A percentile compares a stretch with the other conserved stretches of the same genome.
These are phyloP conservation scores for Apiospora hydei DNA, from an alignment of 2,329 filamentous ascomycete genomes.

Conservation along the genomic window DNA sequence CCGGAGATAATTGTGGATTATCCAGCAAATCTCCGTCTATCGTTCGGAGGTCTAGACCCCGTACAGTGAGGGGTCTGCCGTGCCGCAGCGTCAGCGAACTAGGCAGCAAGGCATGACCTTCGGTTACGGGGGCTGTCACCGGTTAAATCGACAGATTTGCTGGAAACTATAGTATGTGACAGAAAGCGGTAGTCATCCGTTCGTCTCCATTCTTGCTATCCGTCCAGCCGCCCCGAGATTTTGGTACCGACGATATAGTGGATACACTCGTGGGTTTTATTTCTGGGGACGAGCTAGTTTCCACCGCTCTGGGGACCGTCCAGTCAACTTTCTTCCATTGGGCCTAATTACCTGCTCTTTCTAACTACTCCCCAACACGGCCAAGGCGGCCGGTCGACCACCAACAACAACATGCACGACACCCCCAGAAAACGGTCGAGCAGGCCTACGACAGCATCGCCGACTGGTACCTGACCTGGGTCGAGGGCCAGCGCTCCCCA, in stretches of 20 bases:
- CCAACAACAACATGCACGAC: neutral
- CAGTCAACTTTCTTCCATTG: neutral
- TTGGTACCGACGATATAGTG: neutral
- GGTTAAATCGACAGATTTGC: neutral
- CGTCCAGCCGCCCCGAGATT: neutral
- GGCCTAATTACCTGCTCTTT: neutral
- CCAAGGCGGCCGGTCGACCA: neutral
- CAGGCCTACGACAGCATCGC: conserved; percentile 22
- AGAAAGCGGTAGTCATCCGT: neutral
- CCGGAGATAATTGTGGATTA: conserved; percentile 19
- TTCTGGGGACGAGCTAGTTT: neutral
- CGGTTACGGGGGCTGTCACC: neutral
- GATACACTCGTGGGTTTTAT: neutral
- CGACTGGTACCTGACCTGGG: conserved; percentile 21
- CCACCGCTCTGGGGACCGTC: neutral
- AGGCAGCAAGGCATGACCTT: neutral
- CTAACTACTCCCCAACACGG: neutral
- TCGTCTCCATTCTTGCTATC: neutral
- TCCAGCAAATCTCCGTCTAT: neutral
- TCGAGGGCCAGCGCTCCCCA: conserved; percentile 8
- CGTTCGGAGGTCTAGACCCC: neutral
- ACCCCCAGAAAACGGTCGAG: conserved; percentile 18
- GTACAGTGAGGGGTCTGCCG: neutral
- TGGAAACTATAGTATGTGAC: neutral
- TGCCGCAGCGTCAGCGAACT: neutral